A percentile compares a stretch with the other conserved stretches of the same genome.
These are phyloP conservation scores for Hanseniaspora lachancei DNA, from an alignment of 805 yeast species.

Conservation along the genomic window DNA sequence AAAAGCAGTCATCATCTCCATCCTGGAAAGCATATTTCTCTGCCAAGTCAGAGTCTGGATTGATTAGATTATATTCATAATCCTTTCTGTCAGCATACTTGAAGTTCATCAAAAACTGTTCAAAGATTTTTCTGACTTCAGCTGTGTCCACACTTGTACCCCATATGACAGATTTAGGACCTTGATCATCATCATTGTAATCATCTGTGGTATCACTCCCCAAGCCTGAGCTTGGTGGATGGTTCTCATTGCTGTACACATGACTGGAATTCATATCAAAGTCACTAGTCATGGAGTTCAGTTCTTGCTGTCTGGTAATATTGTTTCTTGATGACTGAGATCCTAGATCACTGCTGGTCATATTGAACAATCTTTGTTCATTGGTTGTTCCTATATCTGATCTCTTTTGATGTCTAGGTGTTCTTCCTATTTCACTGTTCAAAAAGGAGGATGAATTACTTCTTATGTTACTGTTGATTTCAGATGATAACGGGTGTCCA, in stretches of 20 bases:
- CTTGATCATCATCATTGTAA: constrained; percentile 22
- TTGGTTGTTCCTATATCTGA: constrained; percentile 5
- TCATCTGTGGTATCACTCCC: constrained; percentile 12
- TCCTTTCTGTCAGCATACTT: constrained; percentile 58
- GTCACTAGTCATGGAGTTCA: constrained; percentile 15
- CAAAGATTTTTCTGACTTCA: constrained; percentile 68
- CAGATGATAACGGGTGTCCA: not conserved
- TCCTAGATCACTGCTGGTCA: constrained; percentile 6
- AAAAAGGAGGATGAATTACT: constrained; percentile 4
- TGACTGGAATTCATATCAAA: constrained; percentile 8
- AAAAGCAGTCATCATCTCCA: constrained; percentile 55
- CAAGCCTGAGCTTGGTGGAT: constrained; percentile 18
- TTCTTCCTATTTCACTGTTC: constrained; percentile 5
- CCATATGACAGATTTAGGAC: constrained; percentile 89
- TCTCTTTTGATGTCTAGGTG: constrained; percentile 11
- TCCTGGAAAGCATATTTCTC: not conserved
- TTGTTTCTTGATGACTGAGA: not conserved
- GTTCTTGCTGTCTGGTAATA: constrained; percentile 16
- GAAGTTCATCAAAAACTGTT: constrained; percentile 74
- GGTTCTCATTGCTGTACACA: constrained; percentile 5
- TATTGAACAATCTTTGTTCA: constrained; percentile 7
- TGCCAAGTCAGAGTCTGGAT: constrained; percentile 30
- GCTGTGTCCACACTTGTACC: constrained; percentile 93
- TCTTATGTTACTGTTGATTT: not conserved
- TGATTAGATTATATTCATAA: constrained; percentile 28